Evolutionary conservation across 179 eudicot genomes (phyloP).

Genomic region (Sideroxylon spinosum): DNA sequence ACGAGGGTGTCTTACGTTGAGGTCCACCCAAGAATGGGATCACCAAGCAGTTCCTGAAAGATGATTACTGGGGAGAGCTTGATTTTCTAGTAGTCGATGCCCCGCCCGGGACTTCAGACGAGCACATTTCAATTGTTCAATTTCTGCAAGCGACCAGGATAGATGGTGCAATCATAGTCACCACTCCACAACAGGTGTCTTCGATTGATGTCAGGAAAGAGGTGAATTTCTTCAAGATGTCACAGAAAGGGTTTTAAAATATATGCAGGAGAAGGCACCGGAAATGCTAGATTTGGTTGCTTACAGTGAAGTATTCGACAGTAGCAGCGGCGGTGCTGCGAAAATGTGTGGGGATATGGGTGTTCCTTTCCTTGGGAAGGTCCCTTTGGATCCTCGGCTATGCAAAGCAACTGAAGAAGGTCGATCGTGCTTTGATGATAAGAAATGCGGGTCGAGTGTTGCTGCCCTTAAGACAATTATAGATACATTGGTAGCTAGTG

Average conservation of each 20-base stretch:
- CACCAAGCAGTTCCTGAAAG: slow-evolving; percentile 83
- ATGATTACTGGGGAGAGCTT: slow-evolving; percentile 89
- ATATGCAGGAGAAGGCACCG: slow-evolving; percentile 61
- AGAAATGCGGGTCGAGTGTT: slow-evolving; percentile 52
- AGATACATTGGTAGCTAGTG: slow-evolving; percentile 41
- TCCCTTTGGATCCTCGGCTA: slow-evolving; percentile 82
- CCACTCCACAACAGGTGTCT: slow-evolving; percentile 95
- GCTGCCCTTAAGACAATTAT: slow-evolving; percentile 56
- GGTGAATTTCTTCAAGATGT: slow-evolving; percentile 84
- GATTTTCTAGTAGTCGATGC: slow-evolving; percentile 90
- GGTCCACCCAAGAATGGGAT: slow-evolving; percentile 88
- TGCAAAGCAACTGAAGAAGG: slow-evolving; percentile 96
- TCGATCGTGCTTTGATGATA: slow-evolving; percentile 70
- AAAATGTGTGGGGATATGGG: slow-evolving; percentile 84
- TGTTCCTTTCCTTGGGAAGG: slow-evolving; percentile 79
- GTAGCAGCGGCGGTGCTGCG: slow-evolving; percentile 78
- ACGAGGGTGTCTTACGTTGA: slow-evolving; percentile 90
- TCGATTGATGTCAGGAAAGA: slow-evolving; percentile 84
- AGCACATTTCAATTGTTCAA: slow-evolving; percentile 82
- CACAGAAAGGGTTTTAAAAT: slow-evolving; percentile 58
- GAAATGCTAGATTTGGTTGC: slow-evolving; percentile 62
- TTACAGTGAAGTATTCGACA: slow-evolving; percentile 71
- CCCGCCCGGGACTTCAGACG: slow-evolving; percentile 95
- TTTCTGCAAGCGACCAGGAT: slow-evolving; percentile 72
- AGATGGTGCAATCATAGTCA: slow-evolving; percentile 86